Percentiles rank a stretch among this genome's conserved stretches.
Conservation (phyloP, 2,329 filamentous ascomycete genomes). For the Penicillium sp. region DNA sequence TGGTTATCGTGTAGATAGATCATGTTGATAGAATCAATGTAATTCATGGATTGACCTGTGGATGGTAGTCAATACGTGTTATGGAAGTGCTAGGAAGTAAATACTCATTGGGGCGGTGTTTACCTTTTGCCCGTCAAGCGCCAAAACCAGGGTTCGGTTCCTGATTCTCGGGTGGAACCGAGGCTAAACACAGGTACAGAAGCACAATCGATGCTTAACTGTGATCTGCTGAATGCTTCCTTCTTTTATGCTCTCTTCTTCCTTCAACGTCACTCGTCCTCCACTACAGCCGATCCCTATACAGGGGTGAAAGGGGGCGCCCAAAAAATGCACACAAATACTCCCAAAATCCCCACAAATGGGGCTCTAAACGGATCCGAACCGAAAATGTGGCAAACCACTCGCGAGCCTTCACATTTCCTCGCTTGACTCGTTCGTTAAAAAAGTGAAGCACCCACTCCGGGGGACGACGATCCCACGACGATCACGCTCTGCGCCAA, state of each 20-base stretch:
- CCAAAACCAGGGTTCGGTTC: too few relatives aligned
- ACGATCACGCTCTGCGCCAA: slow-evolving; percentile 4
- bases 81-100: too few relatives aligned
- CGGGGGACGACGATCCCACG: slow-evolving; percentile 11
- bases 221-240: too few relatives aligned
- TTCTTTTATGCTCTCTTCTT: background rate
- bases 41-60: background rate
- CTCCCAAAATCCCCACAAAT: slow-evolving; percentile 1
- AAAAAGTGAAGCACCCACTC: slow-evolving; percentile 6
- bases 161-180: too few relatives aligned
- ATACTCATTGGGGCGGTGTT: too few relatives aligned
- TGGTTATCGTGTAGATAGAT: background rate
- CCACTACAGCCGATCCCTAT: slow-evolving; percentile 1
- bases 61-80: background rate
- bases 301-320: slow-evolving; percentile 5
- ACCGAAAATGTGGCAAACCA: slow-evolving; percentile 7
- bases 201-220: too few relatives aligned
- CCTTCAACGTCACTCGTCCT: background rate
- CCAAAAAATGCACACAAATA: slow-evolving; percentile 6
- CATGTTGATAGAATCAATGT: background rate
- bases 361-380: background rate
- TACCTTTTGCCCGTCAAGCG: too few relatives aligned
- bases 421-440: slow-evolving; percentile 1
- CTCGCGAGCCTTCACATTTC: background rate
- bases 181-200: too few relatives aligned